These are phyloP conservation scores for Endoconidiophora laricicola DNA, from an alignment of 2,329 filamentous ascomycete species.

Conservation along the genomic window DNA sequence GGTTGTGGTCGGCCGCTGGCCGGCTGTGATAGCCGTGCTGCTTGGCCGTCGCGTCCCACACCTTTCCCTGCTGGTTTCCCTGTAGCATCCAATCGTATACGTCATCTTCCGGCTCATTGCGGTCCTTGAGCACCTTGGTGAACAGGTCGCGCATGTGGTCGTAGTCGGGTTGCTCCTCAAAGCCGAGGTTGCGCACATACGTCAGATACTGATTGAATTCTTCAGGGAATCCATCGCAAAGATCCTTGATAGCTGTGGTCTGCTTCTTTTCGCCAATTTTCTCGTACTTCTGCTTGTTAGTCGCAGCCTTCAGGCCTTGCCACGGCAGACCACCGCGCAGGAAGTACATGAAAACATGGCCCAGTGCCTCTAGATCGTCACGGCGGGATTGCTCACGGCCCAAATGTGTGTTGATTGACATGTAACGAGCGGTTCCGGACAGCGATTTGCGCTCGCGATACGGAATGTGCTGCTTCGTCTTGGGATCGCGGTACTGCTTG, in stretches of 20 bases:
- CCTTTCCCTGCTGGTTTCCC: constrained; percentile 52
- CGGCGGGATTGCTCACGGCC: constrained; percentile 89
- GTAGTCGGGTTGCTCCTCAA: constrained; percentile 97
- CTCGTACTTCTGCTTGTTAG: constrained; percentile 95
- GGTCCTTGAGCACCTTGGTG: constrained; percentile 87
- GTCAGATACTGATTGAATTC: constrained; percentile 96
- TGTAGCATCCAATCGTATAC: constrained; percentile 99
- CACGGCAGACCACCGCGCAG: constrained; percentile 53
- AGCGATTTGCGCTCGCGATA: constrained; percentile 94
- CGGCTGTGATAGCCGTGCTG: constrained; percentile 33
- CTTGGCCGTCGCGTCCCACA: constrained; percentile 63
- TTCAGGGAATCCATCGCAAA: constrained; percentile 90
- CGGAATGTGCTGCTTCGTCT: constrained; percentile 97
- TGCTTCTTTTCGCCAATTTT: constrained; percentile 99
- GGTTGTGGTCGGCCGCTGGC: constrained; percentile 44
- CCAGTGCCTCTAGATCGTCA: constrained; percentile 83
- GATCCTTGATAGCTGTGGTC: constrained; percentile 88
- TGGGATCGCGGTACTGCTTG: constrained; percentile 96
- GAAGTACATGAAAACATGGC: constrained; percentile 63
- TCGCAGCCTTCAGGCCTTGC: constrained; percentile 58
- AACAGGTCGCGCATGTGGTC: constrained; percentile 94
- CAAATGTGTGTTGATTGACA: constrained; percentile 99
- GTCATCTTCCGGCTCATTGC: constrained; percentile 87
- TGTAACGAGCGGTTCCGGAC: constrained; percentile 91
- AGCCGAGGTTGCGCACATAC: constrained; percentile 93